Percentiles rank a stretch among this genome's conserved stretches.
phyloP scores from a whole-genome alignment of 345 rosid species.

The Leavenworthia alabamica region DNA sequence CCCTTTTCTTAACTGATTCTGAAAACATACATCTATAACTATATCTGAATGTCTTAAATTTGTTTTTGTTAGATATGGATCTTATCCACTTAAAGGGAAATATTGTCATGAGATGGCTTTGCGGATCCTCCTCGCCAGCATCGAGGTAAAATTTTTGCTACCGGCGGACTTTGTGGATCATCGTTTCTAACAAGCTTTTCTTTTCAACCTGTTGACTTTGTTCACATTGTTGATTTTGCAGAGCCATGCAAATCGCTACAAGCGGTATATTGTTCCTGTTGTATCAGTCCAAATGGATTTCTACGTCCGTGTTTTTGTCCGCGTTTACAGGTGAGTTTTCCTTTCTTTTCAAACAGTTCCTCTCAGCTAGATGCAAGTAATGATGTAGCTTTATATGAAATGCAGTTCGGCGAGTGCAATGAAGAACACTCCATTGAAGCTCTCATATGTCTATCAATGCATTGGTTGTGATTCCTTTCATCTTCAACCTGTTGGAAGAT shows the following conservation, averaged over 20 bases:
- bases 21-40: not conserved
- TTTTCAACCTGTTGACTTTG: not conserved
- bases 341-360: slow-evolving; percentile 1
- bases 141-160: slow-evolving; percentile 55
- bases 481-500: slow-evolving; percentile 87
- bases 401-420: slow-evolving; percentile 97
- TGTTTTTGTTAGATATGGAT: slow-evolving; percentile 62
- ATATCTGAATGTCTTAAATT: slow-evolving; percentile 22
- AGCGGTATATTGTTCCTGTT: slow-evolving; percentile 92
- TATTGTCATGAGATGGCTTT: slow-evolving; percentile 99
- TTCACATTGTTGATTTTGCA: slow-evolving; percentile 30
- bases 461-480: slow-evolving; percentile 96
- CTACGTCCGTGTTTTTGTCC: slow-evolving; percentile 92
- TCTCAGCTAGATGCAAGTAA: slow-evolving; percentile 5
- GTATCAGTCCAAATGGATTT: slow-evolving; percentile 95
- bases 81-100: slow-evolving; percentile 92
- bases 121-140: slow-evolving; percentile 90
- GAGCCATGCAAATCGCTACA: slow-evolving; percentile 99
- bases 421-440: slow-evolving; percentile 98
- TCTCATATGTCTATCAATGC: slow-evolving; percentile 95
- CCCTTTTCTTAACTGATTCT: slow-evolving; percentile 4
- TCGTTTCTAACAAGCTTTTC: not conserved
- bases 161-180: not conserved
- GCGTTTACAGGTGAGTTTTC: slow-evolving; percentile 75
- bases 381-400: slow-evolving; percentile 5